These are phyloP conservation scores for Naganishia liquefaciens DNA, from an alignment of 1,284 basidiomycete species.

Conservation along the genomic window DNA sequence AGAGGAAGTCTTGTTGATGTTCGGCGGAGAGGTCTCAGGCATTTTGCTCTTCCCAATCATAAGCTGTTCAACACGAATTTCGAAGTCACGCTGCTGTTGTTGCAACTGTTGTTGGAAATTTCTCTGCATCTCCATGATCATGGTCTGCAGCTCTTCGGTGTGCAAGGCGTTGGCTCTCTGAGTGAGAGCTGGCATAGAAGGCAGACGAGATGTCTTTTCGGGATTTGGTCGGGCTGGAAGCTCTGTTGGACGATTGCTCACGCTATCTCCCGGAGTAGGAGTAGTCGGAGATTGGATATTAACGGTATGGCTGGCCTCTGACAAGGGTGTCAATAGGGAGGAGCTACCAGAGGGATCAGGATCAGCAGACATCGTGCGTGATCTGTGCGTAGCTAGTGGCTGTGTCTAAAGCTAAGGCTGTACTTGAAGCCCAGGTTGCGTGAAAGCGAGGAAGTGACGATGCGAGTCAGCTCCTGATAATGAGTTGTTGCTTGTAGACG, in stretches of 20 bases:
- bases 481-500: not conserved
- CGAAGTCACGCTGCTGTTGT: not conserved
- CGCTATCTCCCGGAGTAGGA: slow-evolving; percentile 8
- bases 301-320: too few relatives aligned
- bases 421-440: slow-evolving; percentile 62
- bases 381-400: not conserved
- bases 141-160: not conserved
- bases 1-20: not conserved
- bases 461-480: not conserved
- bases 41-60: not conserved
- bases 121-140: not conserved
- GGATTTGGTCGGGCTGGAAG: not conserved
- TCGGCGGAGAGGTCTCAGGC: not conserved
- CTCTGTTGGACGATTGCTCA: not conserved
- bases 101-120: not conserved
- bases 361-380: too few relatives aligned
- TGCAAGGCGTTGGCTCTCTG: not conserved
- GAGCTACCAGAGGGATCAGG: not conserved
- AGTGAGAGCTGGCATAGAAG: not conserved
- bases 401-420: not conserved
- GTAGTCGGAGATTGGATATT: not conserved
- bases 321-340: too few relatives aligned
- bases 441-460: slow-evolving; percentile 83
- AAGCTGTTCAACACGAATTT: not conserved
- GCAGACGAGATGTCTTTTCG: not conserved